Evolutionary conservation across 345 rosid genomes (phyloP).

Genomic region (Pugionium cornutum): DNA sequence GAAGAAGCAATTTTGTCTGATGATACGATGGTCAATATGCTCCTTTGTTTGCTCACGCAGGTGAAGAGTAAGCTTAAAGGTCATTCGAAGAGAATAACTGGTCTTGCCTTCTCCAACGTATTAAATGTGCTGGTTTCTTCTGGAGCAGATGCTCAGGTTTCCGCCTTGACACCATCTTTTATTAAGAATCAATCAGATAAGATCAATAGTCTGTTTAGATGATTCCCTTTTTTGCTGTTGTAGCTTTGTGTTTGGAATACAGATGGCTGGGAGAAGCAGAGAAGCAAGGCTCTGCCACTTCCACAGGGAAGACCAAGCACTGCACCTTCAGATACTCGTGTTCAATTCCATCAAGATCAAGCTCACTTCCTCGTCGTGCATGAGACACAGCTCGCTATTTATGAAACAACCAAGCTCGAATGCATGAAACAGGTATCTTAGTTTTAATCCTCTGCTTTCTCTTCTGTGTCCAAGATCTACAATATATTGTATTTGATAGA

Average conservation of each 20-base stretch:
- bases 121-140: slow-evolving; percentile 77
- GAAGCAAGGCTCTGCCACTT: slow-evolving; percentile 64
- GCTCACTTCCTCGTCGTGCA: slow-evolving; percentile 87
- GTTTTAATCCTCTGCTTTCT: neutral
- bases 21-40: slow-evolving; percentile 20
- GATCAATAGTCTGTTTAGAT: no score
- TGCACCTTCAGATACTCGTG: slow-evolving; percentile 79
- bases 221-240: neutral
- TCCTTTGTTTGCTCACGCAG: slow-evolving; percentile 40
- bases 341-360: slow-evolving; percentile 95
- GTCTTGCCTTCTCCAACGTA: slow-evolving; percentile 80
- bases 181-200: neutral
- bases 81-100: slow-evolving; percentile 82
- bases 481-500: no score
- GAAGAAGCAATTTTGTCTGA: slow-evolving; percentile 1
- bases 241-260: slow-evolving; percentile 87
- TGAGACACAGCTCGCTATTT: slow-evolving; percentile 89
- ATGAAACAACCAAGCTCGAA: slow-evolving; percentile 81
- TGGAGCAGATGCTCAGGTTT: slow-evolving; percentile 93
- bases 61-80: slow-evolving; percentile 91
- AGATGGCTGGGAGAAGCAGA: slow-evolving; percentile 93
- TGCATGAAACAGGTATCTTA: slow-evolving; percentile 76
- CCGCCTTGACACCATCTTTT: neutral
- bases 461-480: slow-evolving; percentile 5
- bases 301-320: slow-evolving; percentile 64